A percentile compares a stretch with the other conserved stretches of the same genome.
Conservation (phyloP, 1,139 yeast genomes). For the Diutina catenulata region DNA sequence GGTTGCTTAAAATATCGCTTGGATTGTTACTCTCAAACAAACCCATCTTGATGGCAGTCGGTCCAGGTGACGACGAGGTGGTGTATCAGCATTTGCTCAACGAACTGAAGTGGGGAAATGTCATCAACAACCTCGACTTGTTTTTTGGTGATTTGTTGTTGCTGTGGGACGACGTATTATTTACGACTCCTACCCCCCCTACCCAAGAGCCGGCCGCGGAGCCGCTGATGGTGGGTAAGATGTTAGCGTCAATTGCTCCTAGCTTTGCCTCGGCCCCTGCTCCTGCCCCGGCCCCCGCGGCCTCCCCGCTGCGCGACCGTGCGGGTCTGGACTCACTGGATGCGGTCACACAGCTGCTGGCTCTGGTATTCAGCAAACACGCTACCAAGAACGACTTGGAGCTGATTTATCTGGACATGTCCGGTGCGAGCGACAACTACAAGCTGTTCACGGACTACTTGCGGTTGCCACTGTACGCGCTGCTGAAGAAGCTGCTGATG, state of each 20-base stretch:
- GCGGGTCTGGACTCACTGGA: constrained; percentile 6
- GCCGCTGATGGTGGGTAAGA: constrained; percentile 9
- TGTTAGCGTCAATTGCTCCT: constrained; percentile 7
- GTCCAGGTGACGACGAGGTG: constrained; percentile 44
- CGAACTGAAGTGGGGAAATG: constrained; percentile 40
- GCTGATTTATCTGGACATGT: constrained; percentile 21
- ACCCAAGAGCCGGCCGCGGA: constrained; percentile 7
- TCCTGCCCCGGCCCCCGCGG: background rate
- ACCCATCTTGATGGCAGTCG: constrained; percentile 37
- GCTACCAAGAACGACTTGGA: constrained; percentile 15
- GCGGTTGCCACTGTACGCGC: constrained; percentile 14
- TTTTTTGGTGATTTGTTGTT: constrained; percentile 30
- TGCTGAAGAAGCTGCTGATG: constrained; percentile 2
- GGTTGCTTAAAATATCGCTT: constrained; percentile 48
- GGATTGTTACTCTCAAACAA: constrained; percentile 43
- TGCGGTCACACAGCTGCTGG: constrained; percentile 12
- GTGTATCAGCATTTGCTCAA: constrained; percentile 51
- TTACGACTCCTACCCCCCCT: constrained; percentile 8
- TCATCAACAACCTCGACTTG: constrained; percentile 34
- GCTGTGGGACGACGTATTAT: constrained; percentile 25
- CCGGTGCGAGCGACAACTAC: constrained; percentile 12
- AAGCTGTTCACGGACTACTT: constrained; percentile 17
- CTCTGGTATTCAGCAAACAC: constrained; percentile 14
- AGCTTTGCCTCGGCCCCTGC: constrained; percentile 4
- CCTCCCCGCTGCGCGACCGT: constrained; percentile 1